Evolutionary conservation across 495 filamentous ascomycete genomes (phyloP), one percentile per base, ranked within the genome.

Genomic region (Arthonia radiata): DNA sequence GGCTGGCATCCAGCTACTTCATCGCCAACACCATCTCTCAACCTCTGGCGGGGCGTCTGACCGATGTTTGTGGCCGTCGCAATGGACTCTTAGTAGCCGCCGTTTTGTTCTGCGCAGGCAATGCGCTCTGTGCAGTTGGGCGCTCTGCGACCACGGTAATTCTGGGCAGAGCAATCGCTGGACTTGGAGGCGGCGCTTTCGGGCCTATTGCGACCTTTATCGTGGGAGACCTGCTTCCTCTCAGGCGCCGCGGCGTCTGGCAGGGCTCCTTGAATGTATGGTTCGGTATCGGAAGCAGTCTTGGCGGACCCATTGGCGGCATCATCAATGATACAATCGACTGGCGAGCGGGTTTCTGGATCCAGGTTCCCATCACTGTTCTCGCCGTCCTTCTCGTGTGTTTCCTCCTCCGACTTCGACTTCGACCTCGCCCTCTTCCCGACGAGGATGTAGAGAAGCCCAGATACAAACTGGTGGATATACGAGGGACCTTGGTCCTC

Each of bases 1-100:
- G 82, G 82, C 66, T 93, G 7, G 83, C 80, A 2, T 74, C 74
- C 3, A 66, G 76, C 14, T 93, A 91, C 44, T 61, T 92, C 17
- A 82, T 93, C 35, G 70, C 83, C 25, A 89, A 83, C 47, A 77
- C 82, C 4, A 76, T 77, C 2, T 70, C 66, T 27, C 82, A 93
- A 35, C 82, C 83, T 2, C 49, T 93, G 7, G 72, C 70, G 26
- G 83, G 83, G n/a, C 62, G 75, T 3, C 43, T 92, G 34, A 92
- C 83, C 0, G 83, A 93, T 42, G 86, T 93, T 12, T 86, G 78
- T 42, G 70, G 68, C 4, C 64, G 82, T 4, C 59, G 76, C 1
- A 62, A 67, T 1, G 81, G 81, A 0, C 47, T 93, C 6, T 48
- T 89, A 0, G 67, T 82, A 25, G 75, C 72, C 27, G 82, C 86